Base-by-base conservation (phyloP, 257 asterid genomes). In the Solanum chiquidenum region DNA sequence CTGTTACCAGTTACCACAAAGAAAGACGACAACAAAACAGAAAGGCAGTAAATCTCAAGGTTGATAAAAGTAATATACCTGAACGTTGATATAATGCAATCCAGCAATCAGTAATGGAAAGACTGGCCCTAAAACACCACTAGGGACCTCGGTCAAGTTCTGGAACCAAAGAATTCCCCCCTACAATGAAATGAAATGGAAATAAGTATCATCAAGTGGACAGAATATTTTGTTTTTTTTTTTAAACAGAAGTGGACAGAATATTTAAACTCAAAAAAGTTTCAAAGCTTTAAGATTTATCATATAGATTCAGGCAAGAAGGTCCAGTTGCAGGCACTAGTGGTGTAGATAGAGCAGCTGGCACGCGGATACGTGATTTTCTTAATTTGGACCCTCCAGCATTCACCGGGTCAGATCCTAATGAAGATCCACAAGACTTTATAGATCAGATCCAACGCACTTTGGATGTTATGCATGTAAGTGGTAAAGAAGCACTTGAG, bases 111-210 rank as follows among this genome's bases (percentile, higher is more conserved):
- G 35, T 75, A 96, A 88, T 73, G 99, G 99, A 88, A 97, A 83
- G 87, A 93, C 89, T 44, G 96, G 95, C 88, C 99, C 99, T 87
- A 93, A 88, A 69, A 34, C 90, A 69, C 98, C 98, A 75, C 91
- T 95, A 66, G 99, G 95, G 88, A 86, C 88, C 83, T 94, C 98
- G 14, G 95, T 93, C 93, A 97, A 91, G 90, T 96, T 92, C 90
- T 93, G 96, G 92, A 97, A 97, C 99, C 99, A 97, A 72, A 95
- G 89, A 66, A 87, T 69, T 52, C 99, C 99, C 74, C 99, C 99
- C 99, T 97, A 69, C 16, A 23, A 12, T 7, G 85, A 83, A 83
- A 49, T 12, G 35, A 52, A 44, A 83, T 66, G 86, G 83, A 68
- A 69, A 34, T 5, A 40, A 64, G 60, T 60, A 64, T n/a, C 80